A percentile compares a stretch with the other conserved stretches of the same genome.
phyloP scores from a whole-genome alignment of 208 protist genomes.

The Pavlovales sp. region DNA sequence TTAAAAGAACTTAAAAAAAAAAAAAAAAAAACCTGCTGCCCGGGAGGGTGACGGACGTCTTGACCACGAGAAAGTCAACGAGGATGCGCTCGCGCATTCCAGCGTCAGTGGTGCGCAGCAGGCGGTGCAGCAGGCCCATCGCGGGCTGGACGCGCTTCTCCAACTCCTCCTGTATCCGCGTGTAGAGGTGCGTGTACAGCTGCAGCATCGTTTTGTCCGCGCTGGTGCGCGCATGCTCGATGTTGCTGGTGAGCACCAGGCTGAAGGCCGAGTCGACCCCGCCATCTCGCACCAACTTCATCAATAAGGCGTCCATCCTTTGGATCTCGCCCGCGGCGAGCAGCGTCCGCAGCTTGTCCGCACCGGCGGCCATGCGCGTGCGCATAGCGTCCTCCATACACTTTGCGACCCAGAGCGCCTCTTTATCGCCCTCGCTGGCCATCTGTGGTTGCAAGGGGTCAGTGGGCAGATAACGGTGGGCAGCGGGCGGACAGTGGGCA shows the following conservation, averaged over 20 bases:
- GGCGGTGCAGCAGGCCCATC: not conserved
- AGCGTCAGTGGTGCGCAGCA: not conserved
- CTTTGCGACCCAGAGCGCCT: not conserved
- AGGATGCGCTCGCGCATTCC: conserved; percentile 5
- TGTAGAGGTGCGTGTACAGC: not conserved
- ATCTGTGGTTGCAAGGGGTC: too few relatives aligned
- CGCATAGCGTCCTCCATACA: not conserved
- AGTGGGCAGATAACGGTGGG: too few relatives aligned
- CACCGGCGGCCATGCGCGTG: not conserved
- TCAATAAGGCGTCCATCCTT: not conserved
- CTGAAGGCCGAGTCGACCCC: not conserved
- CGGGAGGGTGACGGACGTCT: not conserved
- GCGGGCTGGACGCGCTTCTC: not conserved
- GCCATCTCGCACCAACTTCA: not conserved
- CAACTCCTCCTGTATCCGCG: not conserved
- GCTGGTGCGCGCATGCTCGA: not conserved
- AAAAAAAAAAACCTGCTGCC: too few relatives aligned
- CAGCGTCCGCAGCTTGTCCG: not conserved
- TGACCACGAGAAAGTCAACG: not conserved
- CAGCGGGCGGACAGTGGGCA: too few relatives aligned
- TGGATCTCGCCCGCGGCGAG: not conserved
- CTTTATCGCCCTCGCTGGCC: not conserved
- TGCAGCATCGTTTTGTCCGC: not conserved
- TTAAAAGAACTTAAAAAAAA: too few relatives aligned
- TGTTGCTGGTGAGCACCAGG: not conserved